A percentile compares a stretch with the other conserved stretches of the same genome.
These are phyloP conservation scores for Arabidopsis arenosa DNA, from an alignment of 345 rosid genomes.

Conservation along the genomic window DNA sequence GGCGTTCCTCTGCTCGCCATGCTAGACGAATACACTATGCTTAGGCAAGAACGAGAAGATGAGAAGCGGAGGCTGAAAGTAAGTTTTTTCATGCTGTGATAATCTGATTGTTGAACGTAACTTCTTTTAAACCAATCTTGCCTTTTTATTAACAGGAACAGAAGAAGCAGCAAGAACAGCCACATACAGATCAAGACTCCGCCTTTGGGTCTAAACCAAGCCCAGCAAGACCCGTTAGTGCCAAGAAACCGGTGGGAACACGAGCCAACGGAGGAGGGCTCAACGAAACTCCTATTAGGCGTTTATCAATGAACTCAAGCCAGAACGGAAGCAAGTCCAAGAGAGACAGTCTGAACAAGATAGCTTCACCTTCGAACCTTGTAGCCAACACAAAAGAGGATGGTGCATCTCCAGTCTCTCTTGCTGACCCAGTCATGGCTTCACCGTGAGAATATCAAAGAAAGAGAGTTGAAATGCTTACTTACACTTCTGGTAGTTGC, in stretches of 20 bases:
- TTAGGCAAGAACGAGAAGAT: slow-evolving; percentile 93
- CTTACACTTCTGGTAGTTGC: slow-evolving; percentile 27
- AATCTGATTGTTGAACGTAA: not conserved
- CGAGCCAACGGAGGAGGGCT: slow-evolving; percentile 75
- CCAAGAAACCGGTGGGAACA: slow-evolving; percentile 76
- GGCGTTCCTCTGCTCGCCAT: slow-evolving; percentile 94
- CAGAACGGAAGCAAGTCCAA: slow-evolving; percentile 75
- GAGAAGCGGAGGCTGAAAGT: slow-evolving; percentile 87
- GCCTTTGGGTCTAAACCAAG: slow-evolving; percentile 73
- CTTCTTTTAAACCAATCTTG: slow-evolving; percentile 4
- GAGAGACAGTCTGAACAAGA: slow-evolving; percentile 66
- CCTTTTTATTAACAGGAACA: slow-evolving; percentile 55
- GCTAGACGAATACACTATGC: slow-evolving; percentile 94
- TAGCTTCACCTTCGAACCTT: slow-evolving; percentile 65
- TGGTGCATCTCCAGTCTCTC: slow-evolving; percentile 62
- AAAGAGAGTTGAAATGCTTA: slow-evolving; percentile 36
- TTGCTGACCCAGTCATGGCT: slow-evolving; percentile 59
- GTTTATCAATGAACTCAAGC: slow-evolving; percentile 72
- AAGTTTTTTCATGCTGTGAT: not conserved
- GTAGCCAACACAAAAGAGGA: slow-evolving; percentile 79
- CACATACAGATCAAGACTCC: slow-evolving; percentile 75
- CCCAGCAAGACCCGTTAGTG: slow-evolving; percentile 71
- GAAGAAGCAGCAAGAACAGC: slow-evolving; percentile 87
- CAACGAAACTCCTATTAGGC: slow-evolving; percentile 78
- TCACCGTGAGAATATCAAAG: slow-evolving; percentile 63